Evolutionary conservation across 495 filamentous ascomycete genomes (phyloP), one percentile per base, ranked within the genome.

Genomic region (Paragyromitra xinjiangensis): DNA sequence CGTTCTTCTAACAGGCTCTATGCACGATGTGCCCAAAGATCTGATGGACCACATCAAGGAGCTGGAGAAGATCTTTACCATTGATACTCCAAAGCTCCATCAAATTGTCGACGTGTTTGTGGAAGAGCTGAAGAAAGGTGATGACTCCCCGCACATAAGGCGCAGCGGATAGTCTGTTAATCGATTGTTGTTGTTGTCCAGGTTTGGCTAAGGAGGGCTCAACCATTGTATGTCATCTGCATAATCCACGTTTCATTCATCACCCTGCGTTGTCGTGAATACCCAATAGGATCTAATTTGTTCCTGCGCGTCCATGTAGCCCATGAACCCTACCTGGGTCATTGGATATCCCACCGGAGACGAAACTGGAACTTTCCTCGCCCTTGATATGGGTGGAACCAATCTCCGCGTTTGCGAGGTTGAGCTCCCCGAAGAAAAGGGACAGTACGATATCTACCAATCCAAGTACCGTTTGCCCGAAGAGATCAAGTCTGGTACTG

Each of bases 281-380:
- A 34, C 50, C 64, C 64, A 62, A 70, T 74, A 61, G 64, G 26
- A 59, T 42, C 53, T 68, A 72, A 67, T 79, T 50, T 53, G 75
- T 63, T 37, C 62, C 81, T 81, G 75, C 75, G 75, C 64, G 16
- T 44, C 61, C 22, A 58, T 77, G 53, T 84, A 97, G 94, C 95
- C 95, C 73, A 99, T 99, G 95, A 98, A 98, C 85, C 92, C 95
- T 53, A 98, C 95, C 64, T 99, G 95, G 95, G 94, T 95, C 70
- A 94, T 98, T 91, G 91, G 89, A 69, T 97, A 92, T 84, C 95
- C 95, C 71, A 91, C 92, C 81, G 95, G 95, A 67, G 78, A 94
- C 72, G 95, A 99, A 83, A 91, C 90, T 14, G 95, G 95, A 75
- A 97, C 92, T 50, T 99, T 90, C 84, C 87, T 99, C 59, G 95